These are phyloP conservation scores for Cyberlindnera misumaiensis DNA, from an alignment of 805 yeast genomes.

Conservation along the genomic window DNA sequence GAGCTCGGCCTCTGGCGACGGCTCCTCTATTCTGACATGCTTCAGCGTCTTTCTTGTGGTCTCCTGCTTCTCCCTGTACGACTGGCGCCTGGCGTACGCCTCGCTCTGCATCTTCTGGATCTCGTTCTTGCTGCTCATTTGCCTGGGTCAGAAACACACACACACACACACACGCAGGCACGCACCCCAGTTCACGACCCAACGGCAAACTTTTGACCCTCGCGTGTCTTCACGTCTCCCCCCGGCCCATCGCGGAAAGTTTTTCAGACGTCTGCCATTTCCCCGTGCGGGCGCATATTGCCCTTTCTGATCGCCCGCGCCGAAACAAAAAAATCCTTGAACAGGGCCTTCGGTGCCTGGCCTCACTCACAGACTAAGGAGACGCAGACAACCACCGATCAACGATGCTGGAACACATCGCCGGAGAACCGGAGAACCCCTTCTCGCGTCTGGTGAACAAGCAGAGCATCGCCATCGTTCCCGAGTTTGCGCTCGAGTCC, in stretches of 20 bases:
- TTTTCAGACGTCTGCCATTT: too few species aligned
- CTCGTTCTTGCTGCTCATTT: conserved; percentile 14
- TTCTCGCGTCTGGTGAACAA: conserved; percentile 63
- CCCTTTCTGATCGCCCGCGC: too few species aligned
- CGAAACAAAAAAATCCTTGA: too few species aligned
- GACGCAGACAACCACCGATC: too few species aligned
- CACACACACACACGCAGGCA: too few species aligned
- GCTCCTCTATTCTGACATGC: conserved; percentile 37
- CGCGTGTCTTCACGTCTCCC: neutral
- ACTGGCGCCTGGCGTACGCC: conserved; percentile 27
- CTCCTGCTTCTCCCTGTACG: conserved; percentile 41
- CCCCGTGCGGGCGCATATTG: too few species aligned
- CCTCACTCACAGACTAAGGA: too few species aligned
- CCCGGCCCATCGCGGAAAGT: too few species aligned
- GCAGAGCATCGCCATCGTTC: conserved; percentile 75
- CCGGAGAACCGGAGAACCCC: conserved; percentile 51
- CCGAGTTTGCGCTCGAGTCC: conserved; percentile 69
- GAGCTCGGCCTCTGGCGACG: conserved; percentile 34
- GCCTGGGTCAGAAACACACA: neutral
- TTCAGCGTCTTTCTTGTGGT: conserved; percentile 40
- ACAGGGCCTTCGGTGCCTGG: too few species aligned
- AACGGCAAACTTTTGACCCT: too few species aligned
- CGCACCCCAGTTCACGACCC: too few species aligned
- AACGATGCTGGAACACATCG: conserved; percentile 3
- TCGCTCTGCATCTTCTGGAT: conserved; percentile 18